phyloP scores from a whole-genome alignment of 2,329 filamentous ascomycete species.

The Akanthomyces uredinophilus region DNA sequence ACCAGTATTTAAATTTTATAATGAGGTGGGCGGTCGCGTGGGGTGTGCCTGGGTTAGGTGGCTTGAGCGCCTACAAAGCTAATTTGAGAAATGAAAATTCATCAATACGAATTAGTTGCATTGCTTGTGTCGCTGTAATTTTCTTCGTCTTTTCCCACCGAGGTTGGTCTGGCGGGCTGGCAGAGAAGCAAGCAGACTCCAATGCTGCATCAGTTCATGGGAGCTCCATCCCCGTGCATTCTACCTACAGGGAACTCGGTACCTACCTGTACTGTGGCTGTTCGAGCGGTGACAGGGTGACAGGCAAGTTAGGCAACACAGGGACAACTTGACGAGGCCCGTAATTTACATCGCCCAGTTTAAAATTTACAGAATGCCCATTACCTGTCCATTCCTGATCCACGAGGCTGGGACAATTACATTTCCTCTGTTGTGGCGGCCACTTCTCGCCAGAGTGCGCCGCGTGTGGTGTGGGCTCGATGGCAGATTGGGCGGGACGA shows the following conservation, averaged over 20 bases:
- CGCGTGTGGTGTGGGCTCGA: neutral
- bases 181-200: no score
- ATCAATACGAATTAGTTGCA: neutral
- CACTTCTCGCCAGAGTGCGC: neutral
- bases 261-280: no score
- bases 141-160: neutral
- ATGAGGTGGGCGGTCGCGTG: conserved; percentile 3
- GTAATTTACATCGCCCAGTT: no score
- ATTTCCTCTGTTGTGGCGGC: neutral
- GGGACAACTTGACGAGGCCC: no score
- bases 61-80: neutral
- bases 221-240: neutral
- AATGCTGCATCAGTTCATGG: neutral
- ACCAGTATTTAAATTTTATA: no score
- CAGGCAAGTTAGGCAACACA: no score
- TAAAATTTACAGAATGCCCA: no score
- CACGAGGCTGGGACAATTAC: neutral
- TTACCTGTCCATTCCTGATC: neutral
- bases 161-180: no score
- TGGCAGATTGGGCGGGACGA: neutral
- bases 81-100: neutral
- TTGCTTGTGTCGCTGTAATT: neutral
- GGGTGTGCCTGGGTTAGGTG: conserved; percentile 1
- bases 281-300: no score
- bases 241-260: no score